Evolutionary conservation across 768 basidiomycete genomes (phyloP).

Genomic region (Boletus fagicola): DNA sequence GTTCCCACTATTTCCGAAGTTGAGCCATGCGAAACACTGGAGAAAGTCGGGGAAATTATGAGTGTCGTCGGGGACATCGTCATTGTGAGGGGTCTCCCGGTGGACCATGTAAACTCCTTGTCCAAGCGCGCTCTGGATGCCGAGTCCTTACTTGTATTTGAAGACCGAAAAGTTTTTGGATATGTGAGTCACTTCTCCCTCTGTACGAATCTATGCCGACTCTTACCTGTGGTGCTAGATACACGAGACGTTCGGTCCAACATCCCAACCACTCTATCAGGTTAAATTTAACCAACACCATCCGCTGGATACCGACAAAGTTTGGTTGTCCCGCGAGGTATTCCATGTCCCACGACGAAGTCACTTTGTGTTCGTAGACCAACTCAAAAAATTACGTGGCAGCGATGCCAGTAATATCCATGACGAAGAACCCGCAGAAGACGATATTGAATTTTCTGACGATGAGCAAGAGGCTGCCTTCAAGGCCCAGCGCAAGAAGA

Average conservation of each 20-base stretch:
- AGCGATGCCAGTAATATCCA: conserved; percentile 94
- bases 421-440: conserved; percentile 89
- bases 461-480: conserved; percentile 86
- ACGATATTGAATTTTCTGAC: conserved; percentile 93
- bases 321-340: conserved; percentile 58
- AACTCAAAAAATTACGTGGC: conserved; percentile 70
- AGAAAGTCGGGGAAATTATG: conserved; percentile 76
- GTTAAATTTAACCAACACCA: conserved; percentile 72
- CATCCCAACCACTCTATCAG: conserved; percentile 85
- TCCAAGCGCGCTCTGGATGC: conserved; percentile 75
- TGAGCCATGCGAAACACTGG: conserved; percentile 60
- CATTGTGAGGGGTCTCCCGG: conserved; percentile 64
- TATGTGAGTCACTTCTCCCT: conserved; percentile 55
- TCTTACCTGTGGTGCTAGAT: conserved; percentile 47
- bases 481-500: conserved; percentile 57
- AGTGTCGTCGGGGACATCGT: conserved; percentile 70
- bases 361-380: conserved; percentile 77
- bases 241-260: conserved; percentile 95
- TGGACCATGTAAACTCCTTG: conserved; percentile 41
- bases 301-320: conserved; percentile 56
- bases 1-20: conserved; percentile 67
- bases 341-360: conserved; percentile 83
- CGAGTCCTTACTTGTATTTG: conserved; percentile 88
- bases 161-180: conserved; percentile 86
- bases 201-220: conserved; percentile 11